A percentile compares a stretch with the other conserved stretches of the same genome.
Conservation (phyloP, 2,329 filamentous ascomycete genomes). For the Biscogniauxia sp. region DNA sequence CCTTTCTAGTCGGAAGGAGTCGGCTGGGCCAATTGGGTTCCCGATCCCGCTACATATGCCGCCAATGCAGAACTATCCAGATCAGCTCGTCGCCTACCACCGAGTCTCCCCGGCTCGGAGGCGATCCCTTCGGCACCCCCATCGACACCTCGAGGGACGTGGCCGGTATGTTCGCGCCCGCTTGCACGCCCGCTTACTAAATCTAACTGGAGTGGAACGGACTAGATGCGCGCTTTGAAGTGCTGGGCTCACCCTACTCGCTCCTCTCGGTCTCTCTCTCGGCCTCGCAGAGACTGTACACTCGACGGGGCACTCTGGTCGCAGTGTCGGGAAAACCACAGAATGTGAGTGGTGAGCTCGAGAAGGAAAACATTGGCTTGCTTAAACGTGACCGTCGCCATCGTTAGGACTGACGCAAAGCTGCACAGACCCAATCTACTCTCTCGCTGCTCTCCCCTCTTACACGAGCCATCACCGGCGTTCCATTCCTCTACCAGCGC, state of each 20-base stretch:
- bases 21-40: constrained; percentile 21
- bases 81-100: constrained; percentile 61
- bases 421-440: constrained; percentile 75
- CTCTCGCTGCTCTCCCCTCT: constrained; percentile 84
- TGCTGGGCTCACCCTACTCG: constrained; percentile 87
- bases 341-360: constrained; percentile 68
- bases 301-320: constrained; percentile 85
- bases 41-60: constrained; percentile 42
- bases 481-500: constrained; percentile 93
- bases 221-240: constrained; percentile 89
- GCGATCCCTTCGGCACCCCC: constrained; percentile 56
- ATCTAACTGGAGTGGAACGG: neutral
- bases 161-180: constrained; percentile 41
- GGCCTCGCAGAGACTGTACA: constrained; percentile 90
- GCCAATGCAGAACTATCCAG: constrained; percentile 59
- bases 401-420: constrained; percentile 10
- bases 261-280: constrained; percentile 91
- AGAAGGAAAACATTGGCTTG: neutral
- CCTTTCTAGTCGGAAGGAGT: constrained; percentile 24
- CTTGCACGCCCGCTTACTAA: no score
- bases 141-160: constrained; percentile 45
- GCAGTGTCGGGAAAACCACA: constrained; percentile 87
- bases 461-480: constrained; percentile 73
- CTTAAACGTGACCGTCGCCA: neutral
- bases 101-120: constrained; percentile 47